Base-by-base conservation (phyloP, 2,329 filamentous ascomycete genomes). In the Fusarium pilosicola region DNA sequence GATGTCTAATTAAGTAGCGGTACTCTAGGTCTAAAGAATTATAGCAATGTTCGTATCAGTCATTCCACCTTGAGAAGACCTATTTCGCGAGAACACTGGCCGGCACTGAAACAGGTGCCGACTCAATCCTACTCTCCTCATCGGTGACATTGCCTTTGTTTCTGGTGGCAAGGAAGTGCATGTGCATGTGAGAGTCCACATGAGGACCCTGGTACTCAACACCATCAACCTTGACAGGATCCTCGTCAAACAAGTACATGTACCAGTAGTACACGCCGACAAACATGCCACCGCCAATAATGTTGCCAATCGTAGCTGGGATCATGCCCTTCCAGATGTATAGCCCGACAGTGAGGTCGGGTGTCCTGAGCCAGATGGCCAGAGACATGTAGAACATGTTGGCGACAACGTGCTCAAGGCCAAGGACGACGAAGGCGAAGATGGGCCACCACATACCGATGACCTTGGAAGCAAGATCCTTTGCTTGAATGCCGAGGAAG, bases 281-380 rank as follows among this genome's bases (percentile, higher is more conserved):
- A 71, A 90, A 89, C 5, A 88, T 46, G 0, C 80, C 83, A 5
- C 88, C 88, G 1, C 88, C 88, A 6, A 90, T 74, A 22, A 88
- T 85, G 68, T 90, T 90, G 0, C 88, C 88, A 5, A 89, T 71
- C 6, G 85, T 69, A 0, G 86, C 83, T 1, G 88, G 88, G 39
- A 90, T 86, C 70, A 89, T 84, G 2, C 84, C 86, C 75, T 90
- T 89, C 86, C 87, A 90, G 69, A 90, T 87, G 64, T 89, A 90
- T 45, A 88, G 80, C 0, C 84, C 81, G 0, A 87, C 83, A 0
- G 79, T 84, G 28, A 89, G 80, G 0, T 80, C 79, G 0, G 85
- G 83, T 0, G 86, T 82, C 1, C 81, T 79, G 1, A 86, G 76
- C 80, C 84, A 90, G 41, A 90, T 88, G 0, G 81, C 86, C 51